phyloP scores from a whole-genome alignment of 306 rosid species.

The Rosa lucieae region DNA sequence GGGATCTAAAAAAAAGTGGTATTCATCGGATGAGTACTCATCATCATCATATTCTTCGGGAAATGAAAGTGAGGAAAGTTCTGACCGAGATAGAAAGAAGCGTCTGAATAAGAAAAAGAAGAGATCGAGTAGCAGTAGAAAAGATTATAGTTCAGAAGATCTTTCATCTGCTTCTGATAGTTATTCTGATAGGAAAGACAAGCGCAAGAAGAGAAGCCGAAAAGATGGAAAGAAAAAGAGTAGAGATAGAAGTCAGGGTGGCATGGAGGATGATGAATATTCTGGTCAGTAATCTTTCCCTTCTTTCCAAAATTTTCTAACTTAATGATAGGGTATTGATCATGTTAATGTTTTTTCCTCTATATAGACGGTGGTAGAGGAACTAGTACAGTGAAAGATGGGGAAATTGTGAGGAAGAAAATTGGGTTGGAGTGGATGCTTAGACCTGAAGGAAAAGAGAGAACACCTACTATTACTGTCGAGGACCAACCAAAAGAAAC shows the following conservation, averaged over 20 bases:
- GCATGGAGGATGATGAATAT: constrained; percentile 19
- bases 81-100: constrained; percentile 34
- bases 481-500: constrained; percentile 48
- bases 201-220: constrained; percentile 12
- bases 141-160: constrained; percentile 38
- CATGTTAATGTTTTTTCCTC: not conserved
- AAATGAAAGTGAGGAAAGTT: constrained; percentile 41
- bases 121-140: constrained; percentile 35
- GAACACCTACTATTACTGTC: constrained; percentile 32
- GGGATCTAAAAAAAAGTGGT: constrained; percentile 65
- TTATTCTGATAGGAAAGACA: constrained; percentile 30
- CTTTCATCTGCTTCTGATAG: constrained; percentile 30
- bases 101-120: constrained; percentile 34
- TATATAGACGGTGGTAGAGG: constrained; percentile 22
- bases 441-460: constrained; percentile 54
- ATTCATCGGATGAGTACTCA: constrained; percentile 58
- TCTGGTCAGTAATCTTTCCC: constrained; percentile 17
- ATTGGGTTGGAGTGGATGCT: constrained; percentile 98
- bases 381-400: constrained; percentile 33
- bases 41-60: constrained; percentile 41
- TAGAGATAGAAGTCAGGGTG: constrained; percentile 27
- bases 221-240: constrained; percentile 31
- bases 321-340: not conserved
- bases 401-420: constrained; percentile 69
- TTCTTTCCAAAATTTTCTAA: not conserved